Evolutionary conservation across 2,329 filamentous ascomycete genomes (phyloP).

Genomic region (Westerdykella sp.): DNA sequence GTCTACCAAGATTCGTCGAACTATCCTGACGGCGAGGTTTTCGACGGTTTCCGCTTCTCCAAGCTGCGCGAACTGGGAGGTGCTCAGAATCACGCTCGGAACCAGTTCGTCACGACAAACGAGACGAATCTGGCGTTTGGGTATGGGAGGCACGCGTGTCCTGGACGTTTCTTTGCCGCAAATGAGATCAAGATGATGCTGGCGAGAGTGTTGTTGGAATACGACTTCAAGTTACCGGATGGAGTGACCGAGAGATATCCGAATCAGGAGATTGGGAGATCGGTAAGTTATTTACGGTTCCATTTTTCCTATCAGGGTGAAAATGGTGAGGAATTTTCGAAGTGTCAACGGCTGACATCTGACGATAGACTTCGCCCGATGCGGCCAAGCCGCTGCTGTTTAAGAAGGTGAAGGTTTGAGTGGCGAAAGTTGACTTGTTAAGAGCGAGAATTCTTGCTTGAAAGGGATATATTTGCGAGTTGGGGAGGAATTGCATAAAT

Average conservation of each 20-base stretch:
- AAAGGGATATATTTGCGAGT: no score
- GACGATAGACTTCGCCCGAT: conserved; percentile 5
- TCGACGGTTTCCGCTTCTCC: conserved; percentile 29
- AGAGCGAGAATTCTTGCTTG: no score
- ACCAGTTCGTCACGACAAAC: conserved; percentile 27
- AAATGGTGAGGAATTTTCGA: background rate
- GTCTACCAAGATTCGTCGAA: conserved; percentile 18
- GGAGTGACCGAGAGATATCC: conserved; percentile 13
- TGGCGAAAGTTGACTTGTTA: no score
- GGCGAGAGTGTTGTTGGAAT: conserved; percentile 20
- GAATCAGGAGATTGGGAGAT: conserved; percentile 7
- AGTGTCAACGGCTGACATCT: background rate
- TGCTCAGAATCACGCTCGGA: conserved; percentile 20
- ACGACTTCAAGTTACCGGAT: conserved; percentile 22
- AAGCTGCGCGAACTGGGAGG: conserved; percentile 23
- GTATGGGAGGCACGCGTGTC: conserved; percentile 29
- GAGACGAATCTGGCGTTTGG: conserved; percentile 23
- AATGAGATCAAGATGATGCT: conserved; percentile 33
- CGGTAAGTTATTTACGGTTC: background rate
- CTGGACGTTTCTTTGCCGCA: conserved; percentile 30
- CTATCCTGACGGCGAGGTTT: conserved; percentile 20
- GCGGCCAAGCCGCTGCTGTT: conserved; percentile 7
- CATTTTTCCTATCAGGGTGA: background rate
- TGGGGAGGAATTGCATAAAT: no score
- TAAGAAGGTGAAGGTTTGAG: conserved; percentile 3